Conservation (phyloP, 169 alveolate species). For the Besnoitia besnoiti region DNA sequence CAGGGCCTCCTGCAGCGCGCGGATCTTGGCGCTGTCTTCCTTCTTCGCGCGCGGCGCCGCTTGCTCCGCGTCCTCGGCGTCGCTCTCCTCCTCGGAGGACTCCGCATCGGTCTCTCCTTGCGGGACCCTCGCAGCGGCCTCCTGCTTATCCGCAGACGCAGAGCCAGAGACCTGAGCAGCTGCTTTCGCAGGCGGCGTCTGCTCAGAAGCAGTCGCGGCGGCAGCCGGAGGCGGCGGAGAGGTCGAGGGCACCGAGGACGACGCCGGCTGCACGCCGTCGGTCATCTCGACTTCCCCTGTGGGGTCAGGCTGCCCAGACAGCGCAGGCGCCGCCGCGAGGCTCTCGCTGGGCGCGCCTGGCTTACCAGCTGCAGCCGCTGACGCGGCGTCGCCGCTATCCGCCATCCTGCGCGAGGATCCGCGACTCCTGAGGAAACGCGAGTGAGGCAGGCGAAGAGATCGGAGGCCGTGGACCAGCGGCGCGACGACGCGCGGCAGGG, state of each 20-base stretch:
- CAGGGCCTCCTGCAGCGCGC: conserved; percentile 9
- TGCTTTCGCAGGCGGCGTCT: not conserved
- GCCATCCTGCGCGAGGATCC: too few relatives aligned
- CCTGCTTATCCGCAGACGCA: not conserved
- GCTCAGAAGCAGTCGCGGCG: not conserved
- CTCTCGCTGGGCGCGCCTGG: too few relatives aligned
- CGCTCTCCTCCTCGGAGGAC: not conserved
- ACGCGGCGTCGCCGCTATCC: too few relatives aligned
- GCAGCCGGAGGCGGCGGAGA: not conserved
- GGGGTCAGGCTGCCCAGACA: not conserved
- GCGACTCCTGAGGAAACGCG: too few relatives aligned
- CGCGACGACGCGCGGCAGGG: too few relatives aligned
- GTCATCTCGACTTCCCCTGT: not conserved
- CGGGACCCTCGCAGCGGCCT: not conserved
- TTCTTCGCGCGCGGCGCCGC: not conserved
- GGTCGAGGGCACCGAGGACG: not conserved
- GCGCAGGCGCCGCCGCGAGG: too few relatives aligned
- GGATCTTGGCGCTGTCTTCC: not conserved
- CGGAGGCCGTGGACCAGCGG: too few relatives aligned
- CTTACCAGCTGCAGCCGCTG: too few relatives aligned
- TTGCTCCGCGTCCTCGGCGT: not conserved
- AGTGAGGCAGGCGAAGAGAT: too few relatives aligned
- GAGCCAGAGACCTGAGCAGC: not conserved
- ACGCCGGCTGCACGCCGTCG: too few relatives aligned
- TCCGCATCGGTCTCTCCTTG: not conserved